Evolutionary conservation across 257 asterid genomes (phyloP).

Genomic region (Nicotiana otophora): DNA sequence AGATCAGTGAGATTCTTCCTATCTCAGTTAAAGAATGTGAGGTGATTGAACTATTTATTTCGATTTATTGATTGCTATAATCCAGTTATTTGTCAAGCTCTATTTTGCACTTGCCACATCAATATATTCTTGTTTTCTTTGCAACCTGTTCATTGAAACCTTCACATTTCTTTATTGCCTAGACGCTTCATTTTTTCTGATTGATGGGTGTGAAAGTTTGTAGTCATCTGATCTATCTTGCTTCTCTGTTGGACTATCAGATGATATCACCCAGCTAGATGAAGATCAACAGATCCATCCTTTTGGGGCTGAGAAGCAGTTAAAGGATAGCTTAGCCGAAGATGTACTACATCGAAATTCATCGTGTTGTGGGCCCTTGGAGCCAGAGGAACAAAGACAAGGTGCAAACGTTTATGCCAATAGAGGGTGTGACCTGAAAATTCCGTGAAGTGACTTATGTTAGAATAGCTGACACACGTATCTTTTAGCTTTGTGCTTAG

Average conservation of each 20-base stretch:
- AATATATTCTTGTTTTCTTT: neutral
- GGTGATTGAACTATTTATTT: neutral
- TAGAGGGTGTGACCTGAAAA: neutral
- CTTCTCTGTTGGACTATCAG: conserved; percentile 40
- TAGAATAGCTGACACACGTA: neutral
- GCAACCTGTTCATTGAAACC: neutral
- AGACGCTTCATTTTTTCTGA: conserved; percentile 13
- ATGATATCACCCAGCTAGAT: conserved; percentile 72
- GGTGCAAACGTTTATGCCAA: conserved; percentile 36
- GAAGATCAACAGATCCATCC: conserved; percentile 36
- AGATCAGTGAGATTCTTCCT: neutral
- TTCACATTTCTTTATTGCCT: neutral
- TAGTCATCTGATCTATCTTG: conserved; percentile 9
- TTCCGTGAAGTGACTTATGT: conserved; percentile 1
- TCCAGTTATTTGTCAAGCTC: conserved; percentile 6
- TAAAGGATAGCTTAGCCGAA: conserved; percentile 24
- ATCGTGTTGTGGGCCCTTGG: conserved; percentile 18
- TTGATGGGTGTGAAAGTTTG: neutral
- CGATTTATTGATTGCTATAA: neutral
- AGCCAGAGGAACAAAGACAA: conserved; percentile 30
- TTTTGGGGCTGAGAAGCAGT: conserved; percentile 18
- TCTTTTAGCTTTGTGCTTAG: neutral
- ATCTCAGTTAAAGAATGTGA: neutral
- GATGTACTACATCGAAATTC: conserved; percentile 25
- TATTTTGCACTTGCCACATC: neutral